Conservation (phyloP, 1,284 basidiomycete genomes). For the Sanghuangporus sanghuang region DNA sequence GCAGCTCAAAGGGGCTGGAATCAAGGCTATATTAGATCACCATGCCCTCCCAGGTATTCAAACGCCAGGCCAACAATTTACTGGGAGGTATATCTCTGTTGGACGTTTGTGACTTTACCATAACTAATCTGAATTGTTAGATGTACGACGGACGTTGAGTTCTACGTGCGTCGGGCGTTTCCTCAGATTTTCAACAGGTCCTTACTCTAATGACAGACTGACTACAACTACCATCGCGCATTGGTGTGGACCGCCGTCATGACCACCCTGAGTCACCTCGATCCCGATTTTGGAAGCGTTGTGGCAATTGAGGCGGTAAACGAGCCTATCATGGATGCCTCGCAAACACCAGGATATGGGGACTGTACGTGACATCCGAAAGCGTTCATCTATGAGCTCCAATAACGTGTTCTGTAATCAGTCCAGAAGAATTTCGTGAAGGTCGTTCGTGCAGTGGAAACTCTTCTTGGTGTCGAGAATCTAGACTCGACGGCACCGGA, state of each 20-base stretch:
- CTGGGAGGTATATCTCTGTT: conserved; percentile 45
- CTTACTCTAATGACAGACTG: conserved; percentile 38
- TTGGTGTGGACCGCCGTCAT: conserved; percentile 75
- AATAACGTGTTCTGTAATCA: conserved; percentile 24
- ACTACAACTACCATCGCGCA: conserved; percentile 67
- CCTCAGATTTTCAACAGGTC: not conserved
- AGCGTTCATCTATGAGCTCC: not conserved
- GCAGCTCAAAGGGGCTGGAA: conserved; percentile 55
- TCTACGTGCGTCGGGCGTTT: conserved; percentile 49
- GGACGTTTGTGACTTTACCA: not conserved
- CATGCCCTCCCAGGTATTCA: conserved; percentile 75
- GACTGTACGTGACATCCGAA: conserved; percentile 40
- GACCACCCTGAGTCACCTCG: conserved; percentile 63
- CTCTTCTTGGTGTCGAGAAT: conserved; percentile 49
- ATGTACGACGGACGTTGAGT: conserved; percentile 64
- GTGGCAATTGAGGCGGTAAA: conserved; percentile 72
- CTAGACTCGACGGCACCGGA: not conserved
- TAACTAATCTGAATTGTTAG: conserved; percentile 26
- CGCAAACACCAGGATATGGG: conserved; percentile 60
- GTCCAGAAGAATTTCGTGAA: conserved; percentile 70
- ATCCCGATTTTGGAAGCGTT: conserved; percentile 60
- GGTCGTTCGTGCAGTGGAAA: conserved; percentile 59
- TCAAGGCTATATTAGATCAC: conserved; percentile 65
- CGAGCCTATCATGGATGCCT: conserved; percentile 67
- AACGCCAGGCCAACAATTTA: conserved; percentile 52